phyloP scores from a whole-genome alignment of 2,329 filamentous ascomycete species.

The Talaromyces rugulosus region DNA sequence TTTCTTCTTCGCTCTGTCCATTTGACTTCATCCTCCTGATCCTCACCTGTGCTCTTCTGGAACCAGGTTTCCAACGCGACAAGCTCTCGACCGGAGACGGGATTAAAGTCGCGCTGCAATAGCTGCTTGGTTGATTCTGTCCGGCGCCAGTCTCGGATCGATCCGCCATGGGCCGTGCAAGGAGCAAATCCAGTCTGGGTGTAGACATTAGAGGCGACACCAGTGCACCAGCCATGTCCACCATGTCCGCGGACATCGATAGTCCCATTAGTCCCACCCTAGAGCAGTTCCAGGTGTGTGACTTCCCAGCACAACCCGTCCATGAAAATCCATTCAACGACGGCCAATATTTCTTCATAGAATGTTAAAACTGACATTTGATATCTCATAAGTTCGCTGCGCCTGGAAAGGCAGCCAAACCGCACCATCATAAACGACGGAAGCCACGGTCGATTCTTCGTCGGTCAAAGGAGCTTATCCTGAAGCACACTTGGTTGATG shows the following conservation, averaged over 20 bases:
- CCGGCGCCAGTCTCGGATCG: not conserved
- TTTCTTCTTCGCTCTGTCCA: not conserved
- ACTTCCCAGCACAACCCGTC: not conserved
- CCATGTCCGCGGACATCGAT: constrained; percentile 35
- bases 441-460: constrained; percentile 40
- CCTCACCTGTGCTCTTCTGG: not conserved
- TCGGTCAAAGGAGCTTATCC: constrained; percentile 38
- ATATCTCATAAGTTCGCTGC: not conserved
- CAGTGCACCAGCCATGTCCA: constrained; percentile 43
- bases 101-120: not conserved
- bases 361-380: not conserved
- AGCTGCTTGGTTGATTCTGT: not conserved
- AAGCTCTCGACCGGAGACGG: not conserved
- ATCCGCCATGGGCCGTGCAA: constrained; percentile 34
- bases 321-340: not conserved
- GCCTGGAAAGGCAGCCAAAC: constrained; percentile 25
- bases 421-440: constrained; percentile 41
- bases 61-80: not conserved
- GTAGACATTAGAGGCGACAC: constrained; percentile 46
- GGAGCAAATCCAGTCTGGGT: constrained; percentile 42
- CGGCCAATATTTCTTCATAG: constrained; percentile 7
- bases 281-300: constrained; percentile 28
- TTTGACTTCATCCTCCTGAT: not conserved
- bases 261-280: constrained; percentile 21
- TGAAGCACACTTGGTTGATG: constrained; percentile 58